Evolutionary conservation across 768 basidiomycete genomes (phyloP), one percentile per base, ranked within the genome.

Genomic region (Trametes sanguinea): DNA sequence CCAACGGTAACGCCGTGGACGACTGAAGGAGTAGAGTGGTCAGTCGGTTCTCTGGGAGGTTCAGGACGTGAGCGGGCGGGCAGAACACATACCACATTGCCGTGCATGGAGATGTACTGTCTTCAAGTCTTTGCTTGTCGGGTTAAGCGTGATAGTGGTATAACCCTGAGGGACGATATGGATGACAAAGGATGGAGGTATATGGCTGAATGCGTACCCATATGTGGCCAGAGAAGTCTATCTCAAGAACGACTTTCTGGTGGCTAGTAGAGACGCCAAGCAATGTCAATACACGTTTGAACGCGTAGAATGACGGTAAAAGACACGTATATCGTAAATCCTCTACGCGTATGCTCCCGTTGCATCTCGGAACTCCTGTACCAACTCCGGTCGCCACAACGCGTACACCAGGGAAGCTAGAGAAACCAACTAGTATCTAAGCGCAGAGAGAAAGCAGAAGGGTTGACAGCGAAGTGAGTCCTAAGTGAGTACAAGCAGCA

Each of bases 201-300:
- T 62, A 62, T 32, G 51, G 58, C 71, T 70, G 66, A 74, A 66
- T 58, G 53, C 85, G 66, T 77, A 92, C 95, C 84, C 90, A 90
- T 69, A 95, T 81, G 71, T 81, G 81, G 22, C 96, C 96, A 7
- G 88, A 83, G 74, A 97, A 94, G 80, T 95, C 93, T 63, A 98
- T 86, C 77, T 96, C 94, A 67, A 98, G 79, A 64, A 92, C 91
- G 53, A 97, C 95, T 74, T 94, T 94, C 83, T 98, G 96, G 77
- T 96, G 92, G 77, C 90, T 92, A 87, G 89, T 94, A 87, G 74
- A 88, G 74, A 86, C 81, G 74, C 69, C 72, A 69, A 73, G 63
- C 4, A 54, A 78, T 73, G 85, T 83, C 83, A 83, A 74, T 64
- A 77, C 73, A 6, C 35, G 35, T 37, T 22, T 6, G 11, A n/a